Evolutionary conservation across 192 early-diverging fungal genomes (phyloP).

Genomic region (Phlyctochytrium planicorne): DNA sequence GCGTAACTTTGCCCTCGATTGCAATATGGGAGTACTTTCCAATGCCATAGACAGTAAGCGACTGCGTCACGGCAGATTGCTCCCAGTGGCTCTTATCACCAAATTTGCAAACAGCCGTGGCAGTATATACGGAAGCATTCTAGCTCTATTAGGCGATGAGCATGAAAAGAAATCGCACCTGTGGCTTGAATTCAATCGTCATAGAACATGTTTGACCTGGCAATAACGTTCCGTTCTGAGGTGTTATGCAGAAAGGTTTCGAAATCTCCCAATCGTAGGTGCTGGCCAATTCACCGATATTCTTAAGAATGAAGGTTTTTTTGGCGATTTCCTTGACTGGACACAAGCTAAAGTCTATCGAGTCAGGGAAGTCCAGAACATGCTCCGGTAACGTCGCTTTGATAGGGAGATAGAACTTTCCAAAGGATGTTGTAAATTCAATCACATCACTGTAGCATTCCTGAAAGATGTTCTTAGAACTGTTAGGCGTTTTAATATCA

Average conservation of each 20-base stretch:
- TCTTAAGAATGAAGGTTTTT: conserved; percentile 42
- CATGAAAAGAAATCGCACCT: conserved; percentile 23
- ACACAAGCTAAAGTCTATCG: conserved; percentile 50
- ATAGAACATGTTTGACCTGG: conserved; percentile 32
- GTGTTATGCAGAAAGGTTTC: conserved; percentile 44
- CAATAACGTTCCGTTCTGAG: conserved; percentile 30
- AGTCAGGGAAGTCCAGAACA: conserved; percentile 45
- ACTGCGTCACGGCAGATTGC: conserved; percentile 29
- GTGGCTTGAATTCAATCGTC: conserved; percentile 51
- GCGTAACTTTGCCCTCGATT: conserved; percentile 28
- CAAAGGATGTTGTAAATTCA: conserved; percentile 55
- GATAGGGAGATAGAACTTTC: conserved; percentile 50
- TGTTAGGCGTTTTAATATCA: conserved; percentile 14
- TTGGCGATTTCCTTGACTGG: conserved; percentile 48
- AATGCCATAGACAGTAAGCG: conserved; percentile 45
- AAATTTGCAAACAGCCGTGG: conserved; percentile 48
- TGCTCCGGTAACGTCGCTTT: conserved; percentile 58
- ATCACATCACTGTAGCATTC: conserved; percentile 56
- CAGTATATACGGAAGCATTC: conserved; percentile 50
- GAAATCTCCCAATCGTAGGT: conserved; percentile 50
- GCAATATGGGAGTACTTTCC: conserved; percentile 57
- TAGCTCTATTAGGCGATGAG: neutral
- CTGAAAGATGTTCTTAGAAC: conserved; percentile 22
- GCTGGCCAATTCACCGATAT: conserved; percentile 48
- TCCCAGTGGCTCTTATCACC: conserved; percentile 48